Base-by-base conservation (phyloP, 441 rosid species). In the Omphalea diandra region DNA sequence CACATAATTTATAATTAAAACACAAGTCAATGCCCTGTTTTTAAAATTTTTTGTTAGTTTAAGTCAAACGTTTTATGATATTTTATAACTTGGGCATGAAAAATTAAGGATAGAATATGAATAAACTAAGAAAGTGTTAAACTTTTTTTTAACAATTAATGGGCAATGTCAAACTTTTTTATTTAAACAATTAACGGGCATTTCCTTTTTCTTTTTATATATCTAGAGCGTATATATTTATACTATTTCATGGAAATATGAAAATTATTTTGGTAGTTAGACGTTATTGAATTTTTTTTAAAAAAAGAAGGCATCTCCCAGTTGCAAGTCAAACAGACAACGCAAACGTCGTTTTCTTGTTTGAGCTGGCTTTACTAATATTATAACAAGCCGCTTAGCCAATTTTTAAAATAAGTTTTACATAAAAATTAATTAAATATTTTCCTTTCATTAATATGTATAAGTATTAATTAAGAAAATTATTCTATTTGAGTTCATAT, bases 51-150 rank as follows among this genome's bases (percentile, higher is more conserved):
- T n/a, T n/a, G 7, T n/a, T 7, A 33, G 31, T 15, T 1, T 0
- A 58, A 44, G 73, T 69, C 73, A 69, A 59, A 57, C 35, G 24
- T 32, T 58, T 57, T 22, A 1, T 32, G 31, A 58, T 69, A 29
- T 41, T 38, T 54, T 55, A 5, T 65, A 22, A 0, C 3, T 4
- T 10, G 0, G 10, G 18, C 14, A 22, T 24, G 38, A 6, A 36
- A 15, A 52, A 17, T n/a, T 36, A 49, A 10, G 31, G 0, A 32
- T 7, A 20, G 46, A 3, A 27, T 27, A 43, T 27, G 3, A 2
- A 43, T 63, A 44, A 41, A 63, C 3, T 43, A 29, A 31, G 57
- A 26, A 63, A 76, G 49, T 70, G 73, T 75, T 75, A 65, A 75
- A 69, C 36, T 17, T 47, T 33, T 46, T 36, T 15, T 18, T 60